Percentiles rank a stretch among this genome's conserved stretches.
These are phyloP conservation scores for Eimeria sp. DNA, from an alignment of 169 alveolate genomes.

Conservation along the genomic window DNA sequence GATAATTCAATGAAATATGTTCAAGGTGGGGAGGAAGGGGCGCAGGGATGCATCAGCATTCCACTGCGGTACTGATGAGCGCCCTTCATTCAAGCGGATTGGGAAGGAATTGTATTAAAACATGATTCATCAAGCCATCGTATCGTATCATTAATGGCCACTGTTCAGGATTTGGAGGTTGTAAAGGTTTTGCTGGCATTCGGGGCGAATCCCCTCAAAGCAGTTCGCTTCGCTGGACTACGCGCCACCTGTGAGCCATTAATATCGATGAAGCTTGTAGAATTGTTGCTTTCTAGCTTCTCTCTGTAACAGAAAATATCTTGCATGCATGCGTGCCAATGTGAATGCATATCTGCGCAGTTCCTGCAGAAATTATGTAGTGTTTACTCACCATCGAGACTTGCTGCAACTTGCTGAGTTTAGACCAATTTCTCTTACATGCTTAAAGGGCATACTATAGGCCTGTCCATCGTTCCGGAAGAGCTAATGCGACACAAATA, in stretches of 20 bases:
- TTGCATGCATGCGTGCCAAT: background rate
- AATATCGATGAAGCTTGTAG: background rate
- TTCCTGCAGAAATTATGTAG: background rate
- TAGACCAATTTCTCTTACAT: no score
- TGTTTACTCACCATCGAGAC: background rate
- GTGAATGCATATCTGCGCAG: background rate
- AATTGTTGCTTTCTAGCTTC: background rate
- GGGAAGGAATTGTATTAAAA: background rate
- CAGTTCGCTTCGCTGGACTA: constrained; percentile 4
- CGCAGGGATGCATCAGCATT: background rate
- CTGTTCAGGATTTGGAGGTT: constrained; percentile 25
- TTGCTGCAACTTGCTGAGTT: background rate
- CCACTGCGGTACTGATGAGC: background rate
- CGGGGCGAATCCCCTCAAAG: constrained; percentile 54
- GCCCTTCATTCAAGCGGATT: background rate
- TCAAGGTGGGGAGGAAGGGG: no score
- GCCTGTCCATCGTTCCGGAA: background rate
- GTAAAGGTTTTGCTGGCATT: constrained; percentile 36
- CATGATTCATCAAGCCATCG: background rate
- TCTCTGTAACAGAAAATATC: background rate
- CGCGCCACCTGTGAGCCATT: constrained; percentile 18
- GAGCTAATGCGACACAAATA: background rate
- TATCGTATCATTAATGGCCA: background rate
- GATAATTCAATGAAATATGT: background rate
- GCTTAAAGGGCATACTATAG: background rate